Evolutionary conservation across 306 rosid genomes (phyloP), one percentile per base, ranked within the genome.

Genomic region (Ormosia emarginata): DNA sequence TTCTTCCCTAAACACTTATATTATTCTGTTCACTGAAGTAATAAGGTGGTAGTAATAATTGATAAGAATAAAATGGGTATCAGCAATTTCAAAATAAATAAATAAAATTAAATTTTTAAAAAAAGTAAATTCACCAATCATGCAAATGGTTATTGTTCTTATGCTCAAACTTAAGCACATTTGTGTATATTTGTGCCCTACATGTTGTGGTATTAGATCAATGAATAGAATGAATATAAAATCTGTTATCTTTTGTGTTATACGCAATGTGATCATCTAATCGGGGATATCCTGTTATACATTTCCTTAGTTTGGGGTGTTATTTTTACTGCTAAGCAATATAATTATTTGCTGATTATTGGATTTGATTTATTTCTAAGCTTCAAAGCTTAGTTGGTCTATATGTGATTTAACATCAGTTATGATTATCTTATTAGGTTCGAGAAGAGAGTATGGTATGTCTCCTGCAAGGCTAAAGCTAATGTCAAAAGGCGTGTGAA

Each of bases 401-500:
- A 4, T 52, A 18, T 65, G 11, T 80, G 81, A 72, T 59, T 71
- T 81, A 58, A 81, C 50, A 64, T 69, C 9, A 6, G 7, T 66
- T 40, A 36, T 75, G 76, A 7, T 77, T 74, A 15, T 69, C 47
- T 44, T 82, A 49, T 58, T 53, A 95, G 97, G 92, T 93, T 95
- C 13, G 97, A 91, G 37, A 95, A 95, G 85, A 91, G 84, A 83
- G 98, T 95, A 81, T 85, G 99, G 74, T 93, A 95, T 64, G 97
- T 90, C 77, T 93, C 99, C 77, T 97, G 97, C 66, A 95, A 95
- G 88, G 98, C 93, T 14, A 90, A 97, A 80, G 99, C 99, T 2
- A 98, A 93, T 85, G 87, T 89, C 59, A 87, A 98, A 84, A 92
- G 70, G 85, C 95, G 98, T 13, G 99, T 93, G 87, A 95, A 95